Evolutionary conservation across 2,329 filamentous ascomycete species (phyloP).

Genomic region (Sporothrix phasma): DNA sequence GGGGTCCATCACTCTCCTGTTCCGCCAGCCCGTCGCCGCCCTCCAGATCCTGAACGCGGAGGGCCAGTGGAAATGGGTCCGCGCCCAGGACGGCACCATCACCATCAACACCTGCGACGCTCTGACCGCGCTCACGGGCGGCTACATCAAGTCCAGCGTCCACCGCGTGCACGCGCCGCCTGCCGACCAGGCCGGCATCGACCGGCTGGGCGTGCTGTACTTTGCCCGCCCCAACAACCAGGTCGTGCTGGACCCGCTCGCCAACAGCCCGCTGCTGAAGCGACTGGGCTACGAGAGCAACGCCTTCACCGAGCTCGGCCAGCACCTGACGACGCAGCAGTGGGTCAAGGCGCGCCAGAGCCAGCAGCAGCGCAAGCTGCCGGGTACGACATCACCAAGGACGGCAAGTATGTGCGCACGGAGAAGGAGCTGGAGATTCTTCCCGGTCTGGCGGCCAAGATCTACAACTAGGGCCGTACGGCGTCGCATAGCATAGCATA

Average conservation of each 20-base stretch:
- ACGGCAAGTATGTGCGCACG: slow-evolving; percentile 29
- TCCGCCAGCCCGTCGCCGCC: slow-evolving; percentile 44
- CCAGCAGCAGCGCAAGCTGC: slow-evolving; percentile 32
- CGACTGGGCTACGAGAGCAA: slow-evolving; percentile 27
- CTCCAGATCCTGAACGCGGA: slow-evolving; percentile 37
- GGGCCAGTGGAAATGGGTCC: slow-evolving; percentile 35
- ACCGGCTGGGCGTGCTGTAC: slow-evolving; percentile 41
- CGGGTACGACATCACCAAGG: slow-evolving; percentile 26
- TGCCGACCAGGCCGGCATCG: slow-evolving; percentile 34
- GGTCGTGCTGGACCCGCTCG: slow-evolving; percentile 28
- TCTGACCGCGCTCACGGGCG: slow-evolving; percentile 34
- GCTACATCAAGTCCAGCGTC: slow-evolving; percentile 30
- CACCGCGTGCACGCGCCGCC: slow-evolving; percentile 30
- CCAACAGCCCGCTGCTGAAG: slow-evolving; percentile 28
- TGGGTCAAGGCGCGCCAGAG: slow-evolving; percentile 23
- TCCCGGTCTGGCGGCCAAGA: slow-evolving; percentile 30
- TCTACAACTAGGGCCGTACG: slow-evolving; percentile 26
- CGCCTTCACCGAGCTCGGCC: slow-evolving; percentile 25
- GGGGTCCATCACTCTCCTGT: slow-evolving; percentile 42
- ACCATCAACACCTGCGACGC: slow-evolving; percentile 39
- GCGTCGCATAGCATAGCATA: background rate
- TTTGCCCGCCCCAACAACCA: slow-evolving; percentile 38
- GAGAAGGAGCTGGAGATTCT: slow-evolving; percentile 33
- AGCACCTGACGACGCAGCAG: slow-evolving; percentile 16
- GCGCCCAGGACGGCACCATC: slow-evolving; percentile 35